A percentile compares a stretch with the other conserved stretches of the same genome.
These are phyloP conservation scores for Tritrichomonas foetus DNA, from an alignment of 208 protist genomes.

Conservation along the genomic window DNA sequence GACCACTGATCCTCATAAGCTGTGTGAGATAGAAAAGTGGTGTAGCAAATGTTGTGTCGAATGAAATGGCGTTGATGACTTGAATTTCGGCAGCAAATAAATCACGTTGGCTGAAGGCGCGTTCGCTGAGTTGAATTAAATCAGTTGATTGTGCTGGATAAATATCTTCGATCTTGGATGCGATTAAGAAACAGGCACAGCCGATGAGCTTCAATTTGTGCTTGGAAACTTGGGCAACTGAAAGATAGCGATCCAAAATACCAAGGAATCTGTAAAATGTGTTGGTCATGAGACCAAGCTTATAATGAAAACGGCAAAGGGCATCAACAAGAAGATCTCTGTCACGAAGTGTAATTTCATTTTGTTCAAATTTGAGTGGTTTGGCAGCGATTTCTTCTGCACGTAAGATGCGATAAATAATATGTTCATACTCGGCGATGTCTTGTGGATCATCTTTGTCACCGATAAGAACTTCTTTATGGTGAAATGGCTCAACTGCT, in stretches of 20 bases:
- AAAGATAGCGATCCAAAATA: not conserved
- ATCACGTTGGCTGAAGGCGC: not conserved
- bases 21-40: constrained; percentile 2
- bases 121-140: not conserved
- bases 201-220: not conserved
- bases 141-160: not conserved
- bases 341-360: not conserved
- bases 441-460: not conserved
- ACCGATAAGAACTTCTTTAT: not conserved
- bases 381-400: not conserved
- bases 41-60: constrained; percentile 19
- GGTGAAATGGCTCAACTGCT: not conserved
- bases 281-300: not conserved
- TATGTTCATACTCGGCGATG: constrained; percentile 8
- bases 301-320: constrained; percentile 4
- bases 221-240: not conserved
- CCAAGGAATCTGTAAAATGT: not conserved
- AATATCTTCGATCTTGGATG: constrained; percentile 12
- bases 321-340: not conserved
- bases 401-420: not conserved
- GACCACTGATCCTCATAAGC: not conserved
- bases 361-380: not conserved
- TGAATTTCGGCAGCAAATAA: not conserved
- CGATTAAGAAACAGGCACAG: not conserved
- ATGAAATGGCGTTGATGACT: not conserved